These are phyloP conservation scores for Lentinula edodes DNA, from an alignment of 768 basidiomycete species.

Conservation along the genomic window DNA sequence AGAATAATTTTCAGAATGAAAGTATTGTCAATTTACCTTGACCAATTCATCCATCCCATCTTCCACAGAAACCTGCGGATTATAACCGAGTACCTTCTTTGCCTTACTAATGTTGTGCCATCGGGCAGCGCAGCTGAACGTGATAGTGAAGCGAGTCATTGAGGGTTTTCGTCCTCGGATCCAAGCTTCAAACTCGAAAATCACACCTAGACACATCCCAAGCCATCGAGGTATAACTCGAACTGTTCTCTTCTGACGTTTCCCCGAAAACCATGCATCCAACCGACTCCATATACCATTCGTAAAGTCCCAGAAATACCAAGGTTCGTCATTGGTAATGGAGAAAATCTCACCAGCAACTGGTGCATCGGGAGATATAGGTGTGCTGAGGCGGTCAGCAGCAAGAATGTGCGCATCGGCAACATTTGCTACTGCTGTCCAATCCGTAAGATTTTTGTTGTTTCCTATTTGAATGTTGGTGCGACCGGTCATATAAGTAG, in stretches of 20 bases:
- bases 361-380: conserved; percentile 50
- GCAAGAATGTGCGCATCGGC: conserved; percentile 73
- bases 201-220: conserved; percentile 25
- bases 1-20: conserved; percentile 10
- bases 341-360: conserved; percentile 72
- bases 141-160: conserved; percentile 57
- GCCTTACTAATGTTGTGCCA: conserved; percentile 73
- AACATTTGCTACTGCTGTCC: conserved; percentile 71
- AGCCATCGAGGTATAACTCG: neutral
- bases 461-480: conserved; percentile 66
- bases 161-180: conserved; percentile 52
- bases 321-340: conserved; percentile 75
- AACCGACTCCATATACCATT: conserved; percentile 50
- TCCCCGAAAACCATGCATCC: conserved; percentile 32
- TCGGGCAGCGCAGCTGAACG: conserved; percentile 47
- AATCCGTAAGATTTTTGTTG: conserved; percentile 68
- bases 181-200: conserved; percentile 43
- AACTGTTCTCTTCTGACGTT: conserved; percentile 17
- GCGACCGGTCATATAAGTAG: conserved; percentile 53
- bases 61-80: conserved; percentile 61
- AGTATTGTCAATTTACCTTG: conserved; percentile 26
- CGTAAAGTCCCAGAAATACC: conserved; percentile 71
- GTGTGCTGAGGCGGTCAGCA: conserved; percentile 50
- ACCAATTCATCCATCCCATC: conserved; percentile 59
- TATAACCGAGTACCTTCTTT: conserved; percentile 64